A percentile compares a stretch with the other conserved stretches of the same genome.
Conservation (phyloP, 805 yeast species). For the Candida suzukii region DNA sequence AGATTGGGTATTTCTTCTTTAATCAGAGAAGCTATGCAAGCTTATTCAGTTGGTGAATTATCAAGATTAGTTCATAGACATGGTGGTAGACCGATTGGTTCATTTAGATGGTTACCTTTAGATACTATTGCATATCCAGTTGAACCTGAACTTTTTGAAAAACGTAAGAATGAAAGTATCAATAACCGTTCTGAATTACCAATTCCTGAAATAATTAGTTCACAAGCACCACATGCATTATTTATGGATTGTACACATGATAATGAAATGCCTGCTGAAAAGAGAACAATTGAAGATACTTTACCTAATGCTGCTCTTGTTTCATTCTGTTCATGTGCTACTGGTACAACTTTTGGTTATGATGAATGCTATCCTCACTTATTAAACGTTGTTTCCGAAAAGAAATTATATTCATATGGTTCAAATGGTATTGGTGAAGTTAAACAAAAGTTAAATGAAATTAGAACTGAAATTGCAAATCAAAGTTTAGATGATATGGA, state of each 20-base stretch:
- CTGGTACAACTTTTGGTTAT: constrained; percentile 90
- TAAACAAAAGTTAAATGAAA: constrained; percentile 51
- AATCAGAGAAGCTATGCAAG: constrained; percentile 96
- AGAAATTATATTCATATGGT: constrained; percentile 49
- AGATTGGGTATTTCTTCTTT: constrained; percentile 82
- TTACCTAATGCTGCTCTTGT: constrained; percentile 93
- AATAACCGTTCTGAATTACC: constrained; percentile 52
- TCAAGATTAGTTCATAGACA: constrained; percentile 83
- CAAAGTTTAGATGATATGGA: constrained; percentile 48
- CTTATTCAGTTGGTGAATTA: constrained; percentile 81
- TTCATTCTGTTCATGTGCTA: constrained; percentile 86
- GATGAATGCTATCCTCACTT: constrained; percentile 87
- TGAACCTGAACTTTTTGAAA: constrained; percentile 25
- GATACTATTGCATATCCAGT: constrained; percentile 70
- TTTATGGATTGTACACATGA: constrained; percentile 99
- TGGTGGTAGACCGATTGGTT: constrained; percentile 95
- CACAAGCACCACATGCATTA: constrained; percentile 83
- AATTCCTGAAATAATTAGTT: constrained; percentile 57
- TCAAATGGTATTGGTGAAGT: constrained; percentile 64
- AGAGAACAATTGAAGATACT: constrained; percentile 90
- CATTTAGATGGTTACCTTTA: constrained; percentile 72
- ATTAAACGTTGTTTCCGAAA: constrained; percentile 75
- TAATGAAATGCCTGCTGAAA: constrained; percentile 82
- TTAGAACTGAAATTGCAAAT: constrained; percentile 50
- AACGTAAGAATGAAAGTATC: constrained; percentile 17